Percentiles rank a stretch among this genome's conserved stretches.
Conservation (phyloP, 306 rosid genomes). For the Alnus rubra region DNA sequence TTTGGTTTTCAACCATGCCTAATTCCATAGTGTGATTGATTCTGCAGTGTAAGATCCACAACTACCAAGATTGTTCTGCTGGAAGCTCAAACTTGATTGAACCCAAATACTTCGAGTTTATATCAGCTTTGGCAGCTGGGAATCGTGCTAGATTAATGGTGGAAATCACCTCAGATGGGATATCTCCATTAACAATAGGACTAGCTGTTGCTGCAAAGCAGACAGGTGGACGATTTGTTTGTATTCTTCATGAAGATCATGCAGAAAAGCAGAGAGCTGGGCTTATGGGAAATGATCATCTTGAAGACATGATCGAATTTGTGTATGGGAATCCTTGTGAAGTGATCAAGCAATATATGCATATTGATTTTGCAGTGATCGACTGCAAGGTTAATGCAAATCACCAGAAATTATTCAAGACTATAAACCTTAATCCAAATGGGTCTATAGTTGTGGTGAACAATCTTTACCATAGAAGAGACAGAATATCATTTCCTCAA, state of each 20-base stretch:
- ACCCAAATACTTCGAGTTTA: slow-evolving; percentile 24
- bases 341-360: slow-evolving; percentile 13
- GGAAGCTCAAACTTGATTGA: slow-evolving; percentile 8
- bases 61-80: not conserved
- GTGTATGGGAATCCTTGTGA: slow-evolving; percentile 15
- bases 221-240: slow-evolving; percentile 30
- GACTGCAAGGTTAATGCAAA: slow-evolving; percentile 24
- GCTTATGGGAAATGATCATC: not conserved
- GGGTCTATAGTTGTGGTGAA: slow-evolving; percentile 13
- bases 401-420: slow-evolving; percentile 11
- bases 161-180: slow-evolving; percentile 18
- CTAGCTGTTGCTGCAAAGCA: slow-evolving; percentile 33
- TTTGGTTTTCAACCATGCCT: not conserved
- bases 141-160: slow-evolving; percentile 21
- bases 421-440: slow-evolving; percentile 24
- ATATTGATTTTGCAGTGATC: slow-evolving; percentile 26
- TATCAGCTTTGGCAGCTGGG: slow-evolving; percentile 36
- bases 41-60: slow-evolving; percentile 6
- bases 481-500: slow-evolving; percentile 4
- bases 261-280: slow-evolving; percentile 5
- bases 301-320: slow-evolving; percentile 15
- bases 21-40: not conserved
- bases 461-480: slow-evolving; percentile 1
- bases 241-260: slow-evolving; percentile 4
- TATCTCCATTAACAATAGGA: slow-evolving; percentile 25